Conservation (phyloP, 2,329 filamentous ascomycete genomes). For the Venturiaceae sp. region DNA sequence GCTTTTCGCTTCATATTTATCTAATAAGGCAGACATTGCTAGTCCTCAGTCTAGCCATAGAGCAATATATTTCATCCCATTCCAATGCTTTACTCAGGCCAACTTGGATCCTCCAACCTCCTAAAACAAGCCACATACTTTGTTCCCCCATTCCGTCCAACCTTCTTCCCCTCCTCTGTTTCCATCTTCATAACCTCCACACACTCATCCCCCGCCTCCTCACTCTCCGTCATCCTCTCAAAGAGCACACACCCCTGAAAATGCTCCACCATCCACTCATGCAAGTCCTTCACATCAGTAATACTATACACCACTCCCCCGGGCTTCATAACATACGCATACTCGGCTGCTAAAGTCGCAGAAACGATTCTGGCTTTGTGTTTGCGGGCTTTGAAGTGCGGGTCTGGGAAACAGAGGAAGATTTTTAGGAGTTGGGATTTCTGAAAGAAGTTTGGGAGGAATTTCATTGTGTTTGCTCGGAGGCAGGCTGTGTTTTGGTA, state of each 20-base stretch:
- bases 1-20: not conserved
- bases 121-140: slow-evolving; percentile 89
- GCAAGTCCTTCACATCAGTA: slow-evolving; percentile 90
- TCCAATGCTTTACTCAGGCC: slow-evolving; percentile 35
- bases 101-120: slow-evolving; percentile 68
- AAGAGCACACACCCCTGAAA: slow-evolving; percentile 71
- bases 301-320: slow-evolving; percentile 92
- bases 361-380: slow-evolving; percentile 96
- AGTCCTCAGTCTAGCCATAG: too few species aligned
- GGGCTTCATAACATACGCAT: slow-evolving; percentile 75
- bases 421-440: slow-evolving; percentile 76
- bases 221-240: slow-evolving; percentile 60
- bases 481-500: slow-evolving; percentile 88
- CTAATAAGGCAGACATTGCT: not conserved
- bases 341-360: slow-evolving; percentile 79
- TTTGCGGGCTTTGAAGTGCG: slow-evolving; percentile 95
- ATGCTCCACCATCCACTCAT: slow-evolving; percentile 87
- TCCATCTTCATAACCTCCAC: slow-evolving; percentile 67
- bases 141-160: slow-evolving; percentile 76
- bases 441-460: slow-evolving; percentile 93
- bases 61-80: not conserved
- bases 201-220: slow-evolving; percentile 58
- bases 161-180: slow-evolving; percentile 97
- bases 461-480: slow-evolving; percentile 96
- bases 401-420: slow-evolving; percentile 97